Conservation (phyloP, 306 rosid species). For the Acacia crassicarpa region DNA sequence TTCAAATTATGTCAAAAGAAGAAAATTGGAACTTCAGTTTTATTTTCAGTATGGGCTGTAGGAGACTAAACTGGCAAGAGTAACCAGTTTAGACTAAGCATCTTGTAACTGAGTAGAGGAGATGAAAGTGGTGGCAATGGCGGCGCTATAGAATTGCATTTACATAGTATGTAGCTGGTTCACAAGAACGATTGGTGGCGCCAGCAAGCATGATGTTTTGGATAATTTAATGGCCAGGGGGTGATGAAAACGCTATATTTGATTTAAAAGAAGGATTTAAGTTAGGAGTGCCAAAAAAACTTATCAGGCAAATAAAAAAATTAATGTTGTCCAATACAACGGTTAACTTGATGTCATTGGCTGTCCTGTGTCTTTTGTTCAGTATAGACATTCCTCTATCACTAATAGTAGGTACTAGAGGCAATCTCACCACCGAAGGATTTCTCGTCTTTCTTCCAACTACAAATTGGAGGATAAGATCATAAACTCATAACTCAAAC, state of each 20-base stretch:
- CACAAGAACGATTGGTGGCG: neutral
- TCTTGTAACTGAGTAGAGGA: neutral
- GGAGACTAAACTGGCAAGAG: slow-evolving; percentile 9
- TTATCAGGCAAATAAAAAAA: neutral
- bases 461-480: neutral
- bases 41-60: slow-evolving; percentile 1
- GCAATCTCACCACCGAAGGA: neutral
- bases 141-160: neutral
- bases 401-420: slow-evolving; percentile 1
- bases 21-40: neutral
- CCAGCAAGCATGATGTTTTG: neutral
- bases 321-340: neutral
- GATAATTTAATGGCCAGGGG: neutral
- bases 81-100: slow-evolving; percentile 6
- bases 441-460: neutral
- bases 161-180: neutral
- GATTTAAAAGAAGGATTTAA: neutral
- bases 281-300: neutral
- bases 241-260: neutral
- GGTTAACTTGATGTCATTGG: neutral
- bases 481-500: neutral
- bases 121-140: neutral
- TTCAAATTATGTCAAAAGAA: slow-evolving; percentile 22
- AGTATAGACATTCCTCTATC: slow-evolving; percentile 5
- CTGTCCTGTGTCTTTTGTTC: neutral